Conservation (phyloP, 495 filamentous ascomycete genomes). For the Xylaria telfairii region DNA sequence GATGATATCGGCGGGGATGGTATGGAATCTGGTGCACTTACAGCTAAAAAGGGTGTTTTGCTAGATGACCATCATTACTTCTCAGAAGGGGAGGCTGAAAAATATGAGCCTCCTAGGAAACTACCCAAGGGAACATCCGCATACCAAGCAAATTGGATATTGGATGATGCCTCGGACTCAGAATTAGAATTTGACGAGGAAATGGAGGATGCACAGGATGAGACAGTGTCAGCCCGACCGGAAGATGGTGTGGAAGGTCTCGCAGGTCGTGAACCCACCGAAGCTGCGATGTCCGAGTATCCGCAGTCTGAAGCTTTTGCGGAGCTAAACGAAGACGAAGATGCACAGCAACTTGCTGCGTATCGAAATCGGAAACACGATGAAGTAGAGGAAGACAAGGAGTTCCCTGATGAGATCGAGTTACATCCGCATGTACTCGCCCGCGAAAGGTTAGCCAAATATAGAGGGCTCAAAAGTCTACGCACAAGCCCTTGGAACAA, state of each 20-base stretch:
- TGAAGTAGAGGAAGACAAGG: conserved; percentile 85
- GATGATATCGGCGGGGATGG: conserved; percentile 66
- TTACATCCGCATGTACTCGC: conserved; percentile 86
- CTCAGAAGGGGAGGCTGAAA: conserved; percentile 78
- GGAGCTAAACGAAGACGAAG: conserved; percentile 85
- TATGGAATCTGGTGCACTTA: conserved; percentile 52
- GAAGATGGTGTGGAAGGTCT: conserved; percentile 82
- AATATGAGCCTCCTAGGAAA: conserved; percentile 63
- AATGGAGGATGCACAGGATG: conserved; percentile 65
- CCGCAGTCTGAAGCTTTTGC: conserved; percentile 90
- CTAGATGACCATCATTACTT: conserved; percentile 98
- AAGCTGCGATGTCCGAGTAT: conserved; percentile 81
- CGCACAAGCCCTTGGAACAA: conserved; percentile 87
- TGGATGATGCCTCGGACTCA: conserved; percentile 82
- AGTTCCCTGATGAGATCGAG: conserved; percentile 98
- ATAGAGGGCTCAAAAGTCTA: conserved; percentile 88
- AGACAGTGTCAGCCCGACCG: conserved; percentile 59
- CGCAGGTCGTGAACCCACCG: conserved; percentile 71
- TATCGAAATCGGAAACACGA: conserved; percentile 75
- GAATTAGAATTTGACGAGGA: conserved; percentile 81
- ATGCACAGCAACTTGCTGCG: conserved; percentile 75
- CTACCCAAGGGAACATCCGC: conserved; percentile 89
- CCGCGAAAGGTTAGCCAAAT: conserved; percentile 81
- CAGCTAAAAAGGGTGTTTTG: conserved; percentile 74
- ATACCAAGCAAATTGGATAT: conserved; percentile 93